Evolutionary conservation across 2,329 filamentous ascomycete species (phyloP).

Genomic region (Tolypocladium cylindrosporum): DNA sequence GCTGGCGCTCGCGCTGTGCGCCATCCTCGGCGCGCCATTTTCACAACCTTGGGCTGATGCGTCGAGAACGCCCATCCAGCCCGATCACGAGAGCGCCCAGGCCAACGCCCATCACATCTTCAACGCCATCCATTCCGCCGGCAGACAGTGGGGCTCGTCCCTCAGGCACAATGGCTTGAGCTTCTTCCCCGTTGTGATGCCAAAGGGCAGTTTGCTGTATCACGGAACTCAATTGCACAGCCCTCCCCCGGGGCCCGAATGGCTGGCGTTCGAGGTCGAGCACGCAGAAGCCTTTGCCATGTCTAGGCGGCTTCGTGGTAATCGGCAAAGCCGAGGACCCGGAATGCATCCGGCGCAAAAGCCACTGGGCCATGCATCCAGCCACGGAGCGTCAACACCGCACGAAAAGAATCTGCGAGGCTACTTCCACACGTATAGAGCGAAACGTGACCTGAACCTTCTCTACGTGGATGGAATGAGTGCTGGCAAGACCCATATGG

Average conservation of each 20-base stretch:
- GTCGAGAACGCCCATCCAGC: slow-evolving; percentile 14
- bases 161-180: slow-evolving; percentile 69
- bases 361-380: not conserved
- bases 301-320: not conserved
- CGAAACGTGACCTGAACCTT: slow-evolving; percentile 45
- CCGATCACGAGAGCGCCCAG: slow-evolving; percentile 26
- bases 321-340: not conserved
- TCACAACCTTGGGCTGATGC: not conserved
- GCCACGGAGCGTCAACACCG: no score
- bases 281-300: slow-evolving; percentile 57
- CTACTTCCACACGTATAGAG: slow-evolving; percentile 57
- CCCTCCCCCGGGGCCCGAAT: slow-evolving; percentile 47
- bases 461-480: slow-evolving; percentile 63
- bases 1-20: not conserved
- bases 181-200: slow-evolving; percentile 56
- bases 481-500: slow-evolving; percentile 54
- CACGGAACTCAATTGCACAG: slow-evolving; percentile 45
- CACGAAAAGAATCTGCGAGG: slow-evolving; percentile 25
- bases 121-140: slow-evolving; percentile 61
- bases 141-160: slow-evolving; percentile 65
- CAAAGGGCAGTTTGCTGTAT: slow-evolving; percentile 54
- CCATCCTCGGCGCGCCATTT: not conserved
- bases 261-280: slow-evolving; percentile 70
- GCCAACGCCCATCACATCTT: slow-evolving; percentile 56
- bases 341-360: not conserved